Evolutionary conservation across 371 early-diverging fungal species (phyloP).

Genomic region (Smittium mucronatum): DNA sequence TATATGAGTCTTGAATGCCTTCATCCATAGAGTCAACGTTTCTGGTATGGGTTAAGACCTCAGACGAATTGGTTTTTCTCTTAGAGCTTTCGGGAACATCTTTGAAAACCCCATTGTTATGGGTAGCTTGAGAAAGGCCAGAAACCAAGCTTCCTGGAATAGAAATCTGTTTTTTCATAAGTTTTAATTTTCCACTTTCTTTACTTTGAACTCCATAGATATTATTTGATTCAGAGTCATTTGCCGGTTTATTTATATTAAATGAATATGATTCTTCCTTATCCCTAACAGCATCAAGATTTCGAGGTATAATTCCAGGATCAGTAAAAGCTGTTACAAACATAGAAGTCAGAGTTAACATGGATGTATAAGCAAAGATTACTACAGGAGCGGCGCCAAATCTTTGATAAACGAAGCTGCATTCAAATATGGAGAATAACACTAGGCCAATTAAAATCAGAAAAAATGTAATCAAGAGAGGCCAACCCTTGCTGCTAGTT

Average conservation of each 20-base stretch:
- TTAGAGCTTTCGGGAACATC: neutral
- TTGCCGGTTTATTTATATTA: neutral
- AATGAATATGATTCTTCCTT: constrained; percentile 9
- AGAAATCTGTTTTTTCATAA: too few species aligned
- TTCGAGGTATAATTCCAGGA: constrained; percentile 73
- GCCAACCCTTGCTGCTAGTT: constrained; percentile 47
- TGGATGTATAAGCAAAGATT: constrained; percentile 58
- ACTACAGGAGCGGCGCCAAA: constrained; percentile 48
- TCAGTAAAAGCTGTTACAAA: constrained; percentile 76
- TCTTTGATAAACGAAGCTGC: constrained; percentile 51
- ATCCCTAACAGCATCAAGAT: constrained; percentile 42
- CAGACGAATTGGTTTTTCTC: neutral
- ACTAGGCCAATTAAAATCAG: constrained; percentile 46
- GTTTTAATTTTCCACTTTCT: neutral
- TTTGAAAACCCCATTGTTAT: neutral
- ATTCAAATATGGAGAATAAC: constrained; percentile 54
- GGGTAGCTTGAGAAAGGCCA: neutral
- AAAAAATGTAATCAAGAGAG: constrained; percentile 46
- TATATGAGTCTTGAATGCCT: neutral
- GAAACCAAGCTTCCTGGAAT: neutral
- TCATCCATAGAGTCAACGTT: neutral
- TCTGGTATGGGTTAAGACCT: neutral
- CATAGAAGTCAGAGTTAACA: constrained; percentile 55
- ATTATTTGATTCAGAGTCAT: neutral
- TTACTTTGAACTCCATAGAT: neutral